These are phyloP conservation scores for Thelephora aurantiotincta DNA, from an alignment of 768 basidiomycete genomes.

Conservation along the genomic window DNA sequence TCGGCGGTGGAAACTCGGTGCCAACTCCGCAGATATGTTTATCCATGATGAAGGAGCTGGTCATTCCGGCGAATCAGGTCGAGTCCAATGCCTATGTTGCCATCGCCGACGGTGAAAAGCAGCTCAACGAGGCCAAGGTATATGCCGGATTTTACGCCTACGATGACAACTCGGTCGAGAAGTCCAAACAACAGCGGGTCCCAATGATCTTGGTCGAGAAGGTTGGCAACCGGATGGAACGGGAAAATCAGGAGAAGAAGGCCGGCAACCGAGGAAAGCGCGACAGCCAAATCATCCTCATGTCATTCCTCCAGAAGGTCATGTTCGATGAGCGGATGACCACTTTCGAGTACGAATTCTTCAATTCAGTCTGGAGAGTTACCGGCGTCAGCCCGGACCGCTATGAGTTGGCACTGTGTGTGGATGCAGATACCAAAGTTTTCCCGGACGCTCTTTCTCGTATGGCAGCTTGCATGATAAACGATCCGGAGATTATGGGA, in stretches of 20 bases:
- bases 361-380: conserved; percentile 93
- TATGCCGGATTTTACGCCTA: conserved; percentile 97
- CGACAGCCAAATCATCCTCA: conserved; percentile 93
- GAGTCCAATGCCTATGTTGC: conserved; percentile 94
- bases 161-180: conserved; percentile 79
- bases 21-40: conserved; percentile 92
- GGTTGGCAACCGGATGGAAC: conserved; percentile 62
- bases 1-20: conserved; percentile 79
- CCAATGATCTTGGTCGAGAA: conserved; percentile 95
- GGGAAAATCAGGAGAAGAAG: conserved; percentile 79
- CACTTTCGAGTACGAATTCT: conserved; percentile 98
- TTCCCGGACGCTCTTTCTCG: conserved; percentile 96
- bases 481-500: conserved; percentile 97
- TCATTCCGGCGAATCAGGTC: conserved; percentile 69
- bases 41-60: conserved; percentile 93
- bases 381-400: conserved; percentile 93
- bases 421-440: conserved; percentile 96
- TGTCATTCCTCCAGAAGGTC: conserved; percentile 97
- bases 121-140: conserved; percentile 98
- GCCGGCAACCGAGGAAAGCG: conserved; percentile 99
- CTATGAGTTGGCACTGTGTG: conserved; percentile 90
- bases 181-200: conserved; percentile 89
- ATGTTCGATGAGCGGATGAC: conserved; percentile 99
- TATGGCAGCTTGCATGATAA: conserved; percentile 94
- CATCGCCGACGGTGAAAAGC: conserved; percentile 98